Conservation (phyloP, 2,329 filamentous ascomycete species). For the Sporothrix curviconia region DNA sequence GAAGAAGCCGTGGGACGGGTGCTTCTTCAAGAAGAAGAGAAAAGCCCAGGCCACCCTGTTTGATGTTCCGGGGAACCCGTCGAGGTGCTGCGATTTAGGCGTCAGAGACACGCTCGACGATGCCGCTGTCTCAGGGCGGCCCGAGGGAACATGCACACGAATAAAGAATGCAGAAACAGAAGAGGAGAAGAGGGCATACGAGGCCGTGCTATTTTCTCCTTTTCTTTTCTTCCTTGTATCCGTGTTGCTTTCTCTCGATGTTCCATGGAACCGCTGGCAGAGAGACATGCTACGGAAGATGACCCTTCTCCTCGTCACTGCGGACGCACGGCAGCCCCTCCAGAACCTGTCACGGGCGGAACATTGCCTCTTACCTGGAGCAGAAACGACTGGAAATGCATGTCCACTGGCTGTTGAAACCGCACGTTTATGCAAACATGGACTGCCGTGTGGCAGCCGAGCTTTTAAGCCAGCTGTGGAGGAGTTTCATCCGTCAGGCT, state of each 20-base stretch:
- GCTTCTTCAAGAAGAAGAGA: too few species aligned
- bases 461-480: too few species aligned
- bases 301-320: not conserved
- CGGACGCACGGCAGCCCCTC: not conserved
- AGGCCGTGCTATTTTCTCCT: not conserved
- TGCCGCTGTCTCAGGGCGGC: not conserved
- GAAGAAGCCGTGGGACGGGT: too few species aligned
- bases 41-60: constrained; percentile 10
- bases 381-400: not conserved
- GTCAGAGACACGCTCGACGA: not conserved
- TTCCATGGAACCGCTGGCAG: not conserved
- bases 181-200: not conserved
- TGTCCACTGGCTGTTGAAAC: constrained; percentile 6
- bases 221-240: not conserved
- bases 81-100: not conserved
- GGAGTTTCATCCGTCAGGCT: too few species aligned
- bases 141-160: too few species aligned
- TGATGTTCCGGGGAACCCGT: constrained; percentile 2
- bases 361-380: too few species aligned
- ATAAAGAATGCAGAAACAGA: too few species aligned
- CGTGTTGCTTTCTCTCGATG: not conserved
- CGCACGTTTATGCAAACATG: constrained; percentile 2
- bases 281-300: too few species aligned
- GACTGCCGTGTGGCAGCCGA: too few species aligned
- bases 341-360: constrained; percentile 5